Evolutionary conservation across 2,329 filamentous ascomycete species (phyloP).

Genomic region (Berkeleyomyces rouxiae): DNA sequence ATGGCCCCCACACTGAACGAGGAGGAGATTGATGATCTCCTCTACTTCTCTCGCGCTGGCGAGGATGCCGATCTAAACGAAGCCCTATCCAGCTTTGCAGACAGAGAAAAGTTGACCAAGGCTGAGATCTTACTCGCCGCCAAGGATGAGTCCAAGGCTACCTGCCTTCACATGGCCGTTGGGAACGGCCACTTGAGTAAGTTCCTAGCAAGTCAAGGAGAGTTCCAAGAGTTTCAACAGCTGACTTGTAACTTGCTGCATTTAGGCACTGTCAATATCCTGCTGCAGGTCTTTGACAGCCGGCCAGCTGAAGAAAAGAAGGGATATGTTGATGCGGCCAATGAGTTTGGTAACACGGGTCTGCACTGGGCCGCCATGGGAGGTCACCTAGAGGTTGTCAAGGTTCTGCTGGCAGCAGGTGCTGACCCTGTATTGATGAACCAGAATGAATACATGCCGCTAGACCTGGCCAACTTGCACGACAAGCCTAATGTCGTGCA

Average conservation of each 20-base stretch:
- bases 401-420: conserved; percentile 52
- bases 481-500: conserved; percentile 50
- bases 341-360: conserved; percentile 74
- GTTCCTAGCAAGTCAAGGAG: conserved; percentile 13
- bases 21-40: conserved; percentile 78
- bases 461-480: conserved; percentile 57
- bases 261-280: conserved; percentile 28
- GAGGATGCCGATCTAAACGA: conserved; percentile 53
- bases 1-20: conserved; percentile 44
- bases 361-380: conserved; percentile 90
- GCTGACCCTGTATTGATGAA: conserved; percentile 68
- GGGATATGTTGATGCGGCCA: conserved; percentile 49
- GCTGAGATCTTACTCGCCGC: conserved; percentile 53
- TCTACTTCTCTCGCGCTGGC: conserved; percentile 70
- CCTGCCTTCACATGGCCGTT: conserved; percentile 78
- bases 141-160: conserved; percentile 59
- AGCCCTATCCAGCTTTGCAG: conserved; percentile 40
- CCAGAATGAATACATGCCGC: conserved; percentile 63
- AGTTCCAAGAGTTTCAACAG: not conserved
- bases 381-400: conserved; percentile 67
- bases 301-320: conserved; percentile 25
- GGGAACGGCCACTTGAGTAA: conserved; percentile 76
- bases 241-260: not conserved
- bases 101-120: conserved; percentile 40
- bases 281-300: conserved; percentile 28